Conservation (phyloP, 805 yeast genomes). For the Brettanomyces sp. region DNA sequence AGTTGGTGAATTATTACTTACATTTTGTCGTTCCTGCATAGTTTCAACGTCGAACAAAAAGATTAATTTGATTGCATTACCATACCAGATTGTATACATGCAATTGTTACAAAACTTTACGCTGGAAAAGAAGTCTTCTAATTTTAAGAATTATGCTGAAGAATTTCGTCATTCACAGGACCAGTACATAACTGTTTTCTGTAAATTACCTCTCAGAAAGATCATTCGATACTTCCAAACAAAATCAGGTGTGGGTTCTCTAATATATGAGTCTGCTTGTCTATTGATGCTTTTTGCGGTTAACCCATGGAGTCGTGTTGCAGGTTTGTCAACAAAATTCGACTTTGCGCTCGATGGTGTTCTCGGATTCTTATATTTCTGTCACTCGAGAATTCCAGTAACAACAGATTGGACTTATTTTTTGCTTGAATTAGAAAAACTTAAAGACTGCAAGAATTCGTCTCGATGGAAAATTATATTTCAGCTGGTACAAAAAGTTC, state of each 20-base stretch:
- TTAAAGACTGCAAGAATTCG: conserved; percentile 2
- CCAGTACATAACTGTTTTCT: conserved; percentile 9
- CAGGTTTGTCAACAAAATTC: conserved; percentile 6
- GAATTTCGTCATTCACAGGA: conserved; percentile 4
- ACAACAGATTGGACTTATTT: conserved; percentile 24
- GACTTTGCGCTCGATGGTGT: conserved; percentile 10
- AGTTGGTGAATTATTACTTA: conserved; percentile 11
- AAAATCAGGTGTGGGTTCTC: conserved; percentile 3
- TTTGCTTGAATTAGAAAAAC: conserved; percentile 11
- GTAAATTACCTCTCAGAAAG: conserved; percentile 10
- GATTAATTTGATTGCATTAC: conserved; percentile 10
- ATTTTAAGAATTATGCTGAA: conserved; percentile 3
- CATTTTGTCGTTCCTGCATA: conserved; percentile 5
- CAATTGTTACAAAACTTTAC: conserved; percentile 11
- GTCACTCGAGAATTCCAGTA: conserved; percentile 15
- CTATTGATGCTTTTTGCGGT: conserved; percentile 12
- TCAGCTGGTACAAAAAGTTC: conserved; percentile 12
- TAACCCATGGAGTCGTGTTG: conserved; percentile 21
- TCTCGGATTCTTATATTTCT: conserved; percentile 16
- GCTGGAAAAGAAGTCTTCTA: conserved; percentile 3
- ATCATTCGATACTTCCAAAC: conserved; percentile 9
- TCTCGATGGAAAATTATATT: conserved; percentile 11
- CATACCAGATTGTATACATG: conserved; percentile 15
- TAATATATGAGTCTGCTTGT: conserved; percentile 15
- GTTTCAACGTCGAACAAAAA: conserved; percentile 6